A percentile compares a stretch with the other conserved stretches of the same genome.
Evolutionary conservation across 202 grass and related monocot species (phyloP).

Genomic region (Zizania palustris): DNA sequence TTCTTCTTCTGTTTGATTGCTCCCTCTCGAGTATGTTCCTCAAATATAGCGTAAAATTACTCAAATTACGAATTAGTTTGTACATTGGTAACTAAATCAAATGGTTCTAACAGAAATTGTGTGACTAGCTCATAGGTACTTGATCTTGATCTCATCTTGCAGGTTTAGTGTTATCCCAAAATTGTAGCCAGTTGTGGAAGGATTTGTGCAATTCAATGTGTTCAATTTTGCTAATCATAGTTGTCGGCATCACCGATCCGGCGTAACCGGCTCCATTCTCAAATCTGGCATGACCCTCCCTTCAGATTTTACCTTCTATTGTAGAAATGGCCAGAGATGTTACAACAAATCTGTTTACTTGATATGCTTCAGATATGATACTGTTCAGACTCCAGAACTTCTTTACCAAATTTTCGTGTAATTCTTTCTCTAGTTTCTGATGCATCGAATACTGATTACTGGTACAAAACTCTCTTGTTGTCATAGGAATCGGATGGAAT

Average conservation of each 20-base stretch:
- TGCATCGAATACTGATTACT: not conserved
- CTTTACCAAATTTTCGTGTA: not conserved
- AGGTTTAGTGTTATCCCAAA: not conserved
- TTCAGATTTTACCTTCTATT: not conserved
- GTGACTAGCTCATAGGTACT: not conserved
- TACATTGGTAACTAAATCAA: not conserved
- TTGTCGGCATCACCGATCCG: not conserved
- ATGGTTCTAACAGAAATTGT: not conserved
- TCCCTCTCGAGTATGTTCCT: not conserved
- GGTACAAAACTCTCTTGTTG: conserved; percentile 27
- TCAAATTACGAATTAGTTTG: not conserved
- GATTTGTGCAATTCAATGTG: not conserved
- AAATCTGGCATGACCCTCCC: no score
- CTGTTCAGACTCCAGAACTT: not conserved
- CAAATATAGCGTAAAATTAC: not conserved
- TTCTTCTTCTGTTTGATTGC: conserved; percentile 32
- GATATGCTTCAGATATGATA: not conserved
- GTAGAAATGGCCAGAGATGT: not conserved
- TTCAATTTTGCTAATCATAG: not conserved
- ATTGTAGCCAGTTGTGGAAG: not conserved
- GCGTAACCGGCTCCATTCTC: no score
- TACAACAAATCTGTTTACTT: not conserved
- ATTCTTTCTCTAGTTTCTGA: not conserved
- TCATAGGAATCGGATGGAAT: conserved; percentile 91
- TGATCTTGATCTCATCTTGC: not conserved